Conservation (phyloP, 2,329 filamentous ascomycete species). For the Cadophora sp. region DNA sequence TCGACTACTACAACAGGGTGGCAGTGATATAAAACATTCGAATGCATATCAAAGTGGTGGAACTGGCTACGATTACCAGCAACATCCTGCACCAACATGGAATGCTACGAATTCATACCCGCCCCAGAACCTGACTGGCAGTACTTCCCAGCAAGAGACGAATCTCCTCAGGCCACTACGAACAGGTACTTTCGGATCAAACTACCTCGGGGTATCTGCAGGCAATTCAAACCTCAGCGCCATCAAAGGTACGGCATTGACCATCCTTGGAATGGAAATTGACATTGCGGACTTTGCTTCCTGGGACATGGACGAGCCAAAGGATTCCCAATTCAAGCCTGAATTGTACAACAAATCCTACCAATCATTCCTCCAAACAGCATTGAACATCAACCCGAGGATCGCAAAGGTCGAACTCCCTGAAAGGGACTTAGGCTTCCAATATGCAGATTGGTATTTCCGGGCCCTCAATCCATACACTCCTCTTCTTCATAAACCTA, state of each 20-base stretch:
- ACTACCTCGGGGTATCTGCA: slow-evolving; percentile 66
- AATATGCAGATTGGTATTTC: slow-evolving; percentile 79
- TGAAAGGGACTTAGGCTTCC: slow-evolving; percentile 66
- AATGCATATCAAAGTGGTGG: slow-evolving; percentile 41
- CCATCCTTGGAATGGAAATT: slow-evolving; percentile 80
- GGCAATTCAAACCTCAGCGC: slow-evolving; percentile 72
- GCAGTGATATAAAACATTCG: slow-evolving; percentile 63
- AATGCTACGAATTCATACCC: slow-evolving; percentile 28
- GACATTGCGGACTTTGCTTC: slow-evolving; percentile 77
- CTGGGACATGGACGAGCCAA: slow-evolving; percentile 68
- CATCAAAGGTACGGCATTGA: slow-evolving; percentile 78
- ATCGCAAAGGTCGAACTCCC: slow-evolving; percentile 67
- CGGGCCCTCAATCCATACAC: slow-evolving; percentile 73
- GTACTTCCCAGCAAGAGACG: slow-evolving; percentile 33
- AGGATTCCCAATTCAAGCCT: slow-evolving; percentile 49
- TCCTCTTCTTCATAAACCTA: slow-evolving; percentile 79
- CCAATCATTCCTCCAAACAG: slow-evolving; percentile 71
- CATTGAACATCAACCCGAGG: slow-evolving; percentile 64
- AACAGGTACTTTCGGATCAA: slow-evolving; percentile 57
- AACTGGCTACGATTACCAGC: slow-evolving; percentile 32
- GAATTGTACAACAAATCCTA: slow-evolving; percentile 75
- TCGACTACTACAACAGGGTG: slow-evolving; percentile 65
- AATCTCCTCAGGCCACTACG: slow-evolving; percentile 38
- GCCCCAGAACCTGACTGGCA: slow-evolving; percentile 12
- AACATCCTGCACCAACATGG: slow-evolving; percentile 31